Evolutionary conservation across 2,329 filamentous ascomycete genomes (phyloP), one percentile per base, ranked within the genome.

Genomic region (Chaetothyriales sp.): DNA sequence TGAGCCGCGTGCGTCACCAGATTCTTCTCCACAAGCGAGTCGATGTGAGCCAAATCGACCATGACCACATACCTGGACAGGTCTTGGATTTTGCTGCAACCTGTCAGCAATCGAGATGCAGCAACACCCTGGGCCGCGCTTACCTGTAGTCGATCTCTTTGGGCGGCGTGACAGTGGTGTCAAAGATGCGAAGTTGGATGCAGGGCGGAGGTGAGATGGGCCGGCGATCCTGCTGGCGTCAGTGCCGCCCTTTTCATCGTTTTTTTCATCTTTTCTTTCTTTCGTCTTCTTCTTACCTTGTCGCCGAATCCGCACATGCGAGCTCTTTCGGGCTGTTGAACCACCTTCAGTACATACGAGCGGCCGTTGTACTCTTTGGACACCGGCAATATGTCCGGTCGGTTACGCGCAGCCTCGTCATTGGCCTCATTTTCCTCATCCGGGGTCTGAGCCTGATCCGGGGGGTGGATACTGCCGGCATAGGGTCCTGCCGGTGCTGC

Each of bases 261-360:
- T n/a, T n/a, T n/a, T n/a, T n/a, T n/a, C n/a, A n/a, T n/a, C n/a
- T n/a, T n/a, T n/a, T n/a, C n/a, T n/a, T n/a, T n/a, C n/a, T n/a
- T n/a, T n/a, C n/a, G n/a, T n/a, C n/a, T n/a, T n/a, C n/a, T 13
- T 25, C 72, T 52, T 70, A 92, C 87, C 78, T 97, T 98, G 73
- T 98, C 92, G 56, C 92, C 92, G 71, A 97, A 98, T 6, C 92
- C 92, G 72, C 92, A 98, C 92, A 97, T 97, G 56, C 92, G 86
- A 59, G 92, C 92, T 62, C 92, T 82, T 62, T 87, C 77, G 48
- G 92, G 92, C 68, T 97, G 89, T 71, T 98, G 92, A 59, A 86
- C 82, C 54, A 95, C 87, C 59, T 83, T 74, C 48, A 95, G 77
- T 56, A 82, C 85, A 67, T 68, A 73, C 44, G 68, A 68, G 28